Base-by-base conservation (phyloP, 2,329 filamentous ascomycete species). In the Fusarium sublunatum region DNA sequence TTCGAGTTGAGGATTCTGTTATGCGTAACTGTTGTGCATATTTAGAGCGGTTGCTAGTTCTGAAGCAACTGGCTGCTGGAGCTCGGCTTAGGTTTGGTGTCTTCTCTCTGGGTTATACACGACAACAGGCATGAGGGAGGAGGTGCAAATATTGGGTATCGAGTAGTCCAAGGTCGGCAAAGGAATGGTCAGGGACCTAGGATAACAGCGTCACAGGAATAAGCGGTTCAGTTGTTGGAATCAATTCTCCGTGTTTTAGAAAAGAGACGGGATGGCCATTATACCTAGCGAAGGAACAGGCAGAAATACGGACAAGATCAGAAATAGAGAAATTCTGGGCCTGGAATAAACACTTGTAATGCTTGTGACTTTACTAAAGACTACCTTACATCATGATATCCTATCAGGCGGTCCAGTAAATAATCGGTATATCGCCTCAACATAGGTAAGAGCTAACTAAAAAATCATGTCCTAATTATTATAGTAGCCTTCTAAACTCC, bases 1-100 rank as follows among this genome's bases (percentile, higher is more conserved):
- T 44, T 45, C 38, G 53, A 53, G 45, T 48, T 28, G 28, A 50
- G 52, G 46, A 61, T 43, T 53, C 31, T 44, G 34, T 52, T 55
- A 45, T 53, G 46, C 36, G 39, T 53, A 19, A 32, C 15, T 51
- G 12, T 42, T 52, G 40, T 64, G 45, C 48, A 60, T 42, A 40
- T 13, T 59, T 49, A 45, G 34, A 53, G 41, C 48, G 34, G 58
- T 43, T 28, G 47, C 43, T 51, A 45, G n/a, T 38, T 52, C 46
- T 61, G 38, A 47, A 19, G 19, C 19, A 19, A 41, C 43, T 48
- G 53, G 55, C 19, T 50, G 38, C 32, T 35, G 56, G 61, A 25
- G 22, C 46, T 50, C 35, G 54, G 31, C 42, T 43, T 57, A 52
- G 38, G 25, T 35, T 47, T 50, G 46, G 25, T 55, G 44, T 40